phyloP scores from a whole-genome alignment of 345 rosid genomes.

The Populus nigra region DNA sequence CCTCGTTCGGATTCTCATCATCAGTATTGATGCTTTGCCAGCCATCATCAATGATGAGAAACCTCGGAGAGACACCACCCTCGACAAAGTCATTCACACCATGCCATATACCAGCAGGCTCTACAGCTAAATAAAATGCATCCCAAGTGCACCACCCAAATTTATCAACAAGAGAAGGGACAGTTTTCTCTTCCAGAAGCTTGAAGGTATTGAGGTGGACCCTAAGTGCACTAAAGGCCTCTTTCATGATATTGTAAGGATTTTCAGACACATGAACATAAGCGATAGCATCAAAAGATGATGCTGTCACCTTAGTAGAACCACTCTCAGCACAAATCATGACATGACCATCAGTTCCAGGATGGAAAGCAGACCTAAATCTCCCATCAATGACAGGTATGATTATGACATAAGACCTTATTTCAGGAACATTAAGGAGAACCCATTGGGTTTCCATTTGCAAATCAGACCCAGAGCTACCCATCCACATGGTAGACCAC shows the following conservation, averaged over 20 bases:
- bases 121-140: slow-evolving; percentile 78
- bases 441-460: slow-evolving; percentile 83
- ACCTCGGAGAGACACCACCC: slow-evolving; percentile 66
- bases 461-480: slow-evolving; percentile 71
- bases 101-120: slow-evolving; percentile 70
- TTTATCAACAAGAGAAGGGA: slow-evolving; percentile 55
- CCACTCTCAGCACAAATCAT: slow-evolving; percentile 73
- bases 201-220: slow-evolving; percentile 74
- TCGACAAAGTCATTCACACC: slow-evolving; percentile 67
- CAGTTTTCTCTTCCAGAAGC: slow-evolving; percentile 73
- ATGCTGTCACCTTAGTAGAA: slow-evolving; percentile 43
- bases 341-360: slow-evolving; percentile 55
- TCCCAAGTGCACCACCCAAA: slow-evolving; percentile 99
- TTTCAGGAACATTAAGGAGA: slow-evolving; percentile 63
- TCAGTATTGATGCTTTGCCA: slow-evolving; percentile 75
- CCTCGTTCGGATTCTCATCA: slow-evolving; percentile 42
- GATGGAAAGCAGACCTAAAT: slow-evolving; percentile 66
- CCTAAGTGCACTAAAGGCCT: slow-evolving; percentile 64
- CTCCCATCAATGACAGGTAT: slow-evolving; percentile 65
- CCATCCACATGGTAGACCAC: slow-evolving; percentile 91
- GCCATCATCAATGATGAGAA: slow-evolving; percentile 86
- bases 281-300: slow-evolving; percentile 56
- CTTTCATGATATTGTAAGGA: slow-evolving; percentile 77
- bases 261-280: slow-evolving; percentile 72
- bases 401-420: slow-evolving; percentile 48